A percentile compares a stretch with the other conserved stretches of the same genome.
Evolutionary conservation across 305 asterid species (phyloP).

Genomic region (Ajuga reptans): DNA sequence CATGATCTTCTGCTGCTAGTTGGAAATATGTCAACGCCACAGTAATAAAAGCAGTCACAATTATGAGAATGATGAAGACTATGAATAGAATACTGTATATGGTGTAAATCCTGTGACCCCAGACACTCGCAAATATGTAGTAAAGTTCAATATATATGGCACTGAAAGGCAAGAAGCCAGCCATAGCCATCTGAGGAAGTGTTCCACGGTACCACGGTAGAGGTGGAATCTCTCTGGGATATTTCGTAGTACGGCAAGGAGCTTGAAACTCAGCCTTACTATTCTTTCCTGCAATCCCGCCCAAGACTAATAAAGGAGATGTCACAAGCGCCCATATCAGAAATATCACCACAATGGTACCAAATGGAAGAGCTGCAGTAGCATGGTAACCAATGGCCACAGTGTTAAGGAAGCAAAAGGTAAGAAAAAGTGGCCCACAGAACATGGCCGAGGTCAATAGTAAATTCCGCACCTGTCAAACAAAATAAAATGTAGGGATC

Average conservation of each 20-base stretch:
- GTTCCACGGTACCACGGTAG: slow-evolving; percentile 67
- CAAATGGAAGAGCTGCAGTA: slow-evolving; percentile 76
- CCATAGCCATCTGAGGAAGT: slow-evolving; percentile 86
- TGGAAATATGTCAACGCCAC: slow-evolving; percentile 75
- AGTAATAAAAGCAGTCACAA: slow-evolving; percentile 70
- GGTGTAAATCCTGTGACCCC: slow-evolving; percentile 80
- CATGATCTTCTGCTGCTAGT: slow-evolving; percentile 83
- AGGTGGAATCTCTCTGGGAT: slow-evolving; percentile 75
- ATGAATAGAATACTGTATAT: slow-evolving; percentile 67
- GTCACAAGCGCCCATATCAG: slow-evolving; percentile 80
- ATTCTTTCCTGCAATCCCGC: slow-evolving; percentile 77
- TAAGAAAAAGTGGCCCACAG: slow-evolving; percentile 69
- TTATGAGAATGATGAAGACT: slow-evolving; percentile 63
- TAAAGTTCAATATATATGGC: slow-evolving; percentile 72
- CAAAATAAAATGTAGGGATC: neutral
- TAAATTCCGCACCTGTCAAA: slow-evolving; percentile 55
- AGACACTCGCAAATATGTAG: slow-evolving; percentile 73
- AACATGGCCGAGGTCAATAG: slow-evolving; percentile 55
- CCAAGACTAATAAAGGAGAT: slow-evolving; percentile 64
- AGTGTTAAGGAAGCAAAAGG: slow-evolving; percentile 68
- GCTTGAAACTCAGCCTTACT: slow-evolving; percentile 77
- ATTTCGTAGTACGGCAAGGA: slow-evolving; percentile 70
- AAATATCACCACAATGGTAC: slow-evolving; percentile 62
- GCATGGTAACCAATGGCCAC: slow-evolving; percentile 71
- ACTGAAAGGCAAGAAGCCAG: slow-evolving; percentile 75